Percentiles rank a stretch among this genome's conserved stretches.
phyloP scores from a whole-genome alignment of 2,329 filamentous ascomycete genomes.

The Phialemoniopsis sp. region DNA sequence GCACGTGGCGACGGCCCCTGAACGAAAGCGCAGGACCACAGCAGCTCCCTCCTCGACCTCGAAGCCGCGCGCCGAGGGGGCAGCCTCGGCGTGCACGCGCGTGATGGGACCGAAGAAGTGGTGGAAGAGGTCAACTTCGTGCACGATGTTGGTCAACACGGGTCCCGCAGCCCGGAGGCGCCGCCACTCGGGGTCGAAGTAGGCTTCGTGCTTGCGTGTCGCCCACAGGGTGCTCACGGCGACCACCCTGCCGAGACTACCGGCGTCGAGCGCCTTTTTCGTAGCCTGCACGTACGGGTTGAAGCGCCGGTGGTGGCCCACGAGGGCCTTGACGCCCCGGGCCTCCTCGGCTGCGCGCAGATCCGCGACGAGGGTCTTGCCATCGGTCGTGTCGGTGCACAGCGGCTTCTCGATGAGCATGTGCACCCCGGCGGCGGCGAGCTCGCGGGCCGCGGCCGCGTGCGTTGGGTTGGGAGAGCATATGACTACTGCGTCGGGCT shows the following conservation, averaged over 20 bases:
- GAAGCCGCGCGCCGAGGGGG: constrained; percentile 34
- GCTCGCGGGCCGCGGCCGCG: constrained; percentile 40
- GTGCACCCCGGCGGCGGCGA: constrained; percentile 42
- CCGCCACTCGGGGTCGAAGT: constrained; percentile 51
- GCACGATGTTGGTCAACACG: constrained; percentile 53
- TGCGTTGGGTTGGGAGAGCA: constrained; percentile 58
- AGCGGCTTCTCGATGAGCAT: constrained; percentile 55
- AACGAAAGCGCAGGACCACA: constrained; percentile 45
- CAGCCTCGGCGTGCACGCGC: constrained; percentile 45
- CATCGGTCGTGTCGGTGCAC: constrained; percentile 32
- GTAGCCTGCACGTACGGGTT: constrained; percentile 49
- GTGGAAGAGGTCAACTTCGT: constrained; percentile 55
- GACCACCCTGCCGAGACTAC: constrained; percentile 38
- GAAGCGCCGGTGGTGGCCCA: constrained; percentile 56
- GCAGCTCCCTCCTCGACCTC: constrained; percentile 53
- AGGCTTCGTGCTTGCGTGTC: constrained; percentile 41
- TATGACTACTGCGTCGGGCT: constrained; percentile 51
- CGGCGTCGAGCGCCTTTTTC: constrained; percentile 34
- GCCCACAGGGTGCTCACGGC: constrained; percentile 53
- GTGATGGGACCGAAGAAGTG: constrained; percentile 49
- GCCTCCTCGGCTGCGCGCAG: constrained; percentile 8
- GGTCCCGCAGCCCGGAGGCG: constrained; percentile 36
- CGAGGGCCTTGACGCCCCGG: constrained; percentile 37
- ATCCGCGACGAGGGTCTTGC: constrained; percentile 21
- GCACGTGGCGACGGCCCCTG: constrained; percentile 52